phyloP scores from a whole-genome alignment of 192 early-diverging fungal species.

The Backusella circina region DNA sequence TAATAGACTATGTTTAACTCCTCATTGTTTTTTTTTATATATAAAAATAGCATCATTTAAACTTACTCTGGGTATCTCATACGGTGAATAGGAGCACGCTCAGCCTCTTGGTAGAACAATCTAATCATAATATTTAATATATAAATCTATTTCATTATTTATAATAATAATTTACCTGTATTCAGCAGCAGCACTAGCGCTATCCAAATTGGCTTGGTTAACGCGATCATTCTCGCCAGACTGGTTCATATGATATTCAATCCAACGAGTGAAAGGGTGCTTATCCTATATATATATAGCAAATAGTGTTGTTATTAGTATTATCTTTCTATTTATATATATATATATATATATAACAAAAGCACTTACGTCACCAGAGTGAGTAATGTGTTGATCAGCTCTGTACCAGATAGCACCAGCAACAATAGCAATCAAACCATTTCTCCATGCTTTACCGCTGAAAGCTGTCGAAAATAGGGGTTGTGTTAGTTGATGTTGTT shows the following conservation, averaged over 20 bases:
- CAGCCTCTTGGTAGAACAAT: constrained; percentile 27
- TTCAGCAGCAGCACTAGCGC: constrained; percentile 12
- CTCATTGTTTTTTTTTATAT: neutral
- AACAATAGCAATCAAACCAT: constrained; percentile 19
- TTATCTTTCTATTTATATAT: neutral
- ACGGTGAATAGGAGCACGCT: constrained; percentile 28
- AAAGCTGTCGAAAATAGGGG: neutral
- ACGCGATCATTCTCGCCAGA: constrained; percentile 21
- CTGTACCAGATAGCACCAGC: constrained; percentile 24
- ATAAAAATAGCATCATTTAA: neutral
- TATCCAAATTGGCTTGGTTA: constrained; percentile 10
- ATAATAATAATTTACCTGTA: neutral
- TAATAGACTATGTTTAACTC: neutral
- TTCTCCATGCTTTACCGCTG: constrained; percentile 26
- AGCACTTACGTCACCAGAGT: constrained; percentile 21
- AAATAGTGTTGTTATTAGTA: neutral
- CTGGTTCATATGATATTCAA: constrained; percentile 31
- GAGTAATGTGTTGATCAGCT: constrained; percentile 26
- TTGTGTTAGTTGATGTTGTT: neutral
- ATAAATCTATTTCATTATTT: neutral
- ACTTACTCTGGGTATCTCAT: constrained; percentile 37
- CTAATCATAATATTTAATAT: neutral
- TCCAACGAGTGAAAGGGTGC: constrained; percentile 33
- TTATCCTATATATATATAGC: constrained; percentile 16
- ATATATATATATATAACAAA: no score